phyloP scores from a whole-genome alignment of 2,329 filamentous ascomycete species.

The Elsinoe australis region DNA sequence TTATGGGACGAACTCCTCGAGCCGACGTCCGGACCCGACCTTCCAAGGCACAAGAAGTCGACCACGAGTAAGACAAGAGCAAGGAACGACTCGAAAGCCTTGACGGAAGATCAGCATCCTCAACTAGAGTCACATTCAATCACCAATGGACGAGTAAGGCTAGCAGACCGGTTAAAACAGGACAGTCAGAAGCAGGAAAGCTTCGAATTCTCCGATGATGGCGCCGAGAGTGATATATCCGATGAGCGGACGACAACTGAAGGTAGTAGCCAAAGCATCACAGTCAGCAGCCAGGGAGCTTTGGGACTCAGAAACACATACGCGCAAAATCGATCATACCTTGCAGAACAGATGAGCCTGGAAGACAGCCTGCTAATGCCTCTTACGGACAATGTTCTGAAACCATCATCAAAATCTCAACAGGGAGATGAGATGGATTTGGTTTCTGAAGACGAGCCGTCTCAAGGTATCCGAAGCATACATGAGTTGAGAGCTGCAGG shows the following conservation, averaged over 20 bases:
- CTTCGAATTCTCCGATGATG: background rate
- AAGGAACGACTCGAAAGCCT: background rate
- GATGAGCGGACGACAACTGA: background rate
- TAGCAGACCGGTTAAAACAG: constrained; percentile 14
- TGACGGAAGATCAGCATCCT: background rate
- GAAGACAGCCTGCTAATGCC: constrained; percentile 31
- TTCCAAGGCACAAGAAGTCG: background rate
- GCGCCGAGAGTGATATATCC: constrained; percentile 1
- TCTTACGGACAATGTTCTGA: constrained; percentile 26
- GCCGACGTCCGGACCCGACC: constrained; percentile 18
- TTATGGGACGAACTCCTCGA: constrained; percentile 28
- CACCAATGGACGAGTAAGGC: background rate
- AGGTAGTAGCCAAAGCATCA: background rate
- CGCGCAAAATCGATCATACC: constrained; percentile 50
- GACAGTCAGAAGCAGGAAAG: constrained; percentile 4
- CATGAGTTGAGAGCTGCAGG: constrained; percentile 56
- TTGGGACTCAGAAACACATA: constrained; percentile 49
- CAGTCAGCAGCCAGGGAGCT: constrained; percentile 18
- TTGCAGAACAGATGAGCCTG: constrained; percentile 43
- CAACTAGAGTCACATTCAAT: background rate
- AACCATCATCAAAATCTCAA: constrained; percentile 22
- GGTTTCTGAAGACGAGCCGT: constrained; percentile 39
- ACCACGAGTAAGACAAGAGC: background rate
- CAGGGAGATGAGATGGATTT: constrained; percentile 33
- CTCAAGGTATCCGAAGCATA: constrained; percentile 47